Percentiles rank a stretch among this genome's conserved stretches.
Evolutionary conservation across 805 yeast species (phyloP).

Genomic region (Middelhovenomyces tepae): DNA sequence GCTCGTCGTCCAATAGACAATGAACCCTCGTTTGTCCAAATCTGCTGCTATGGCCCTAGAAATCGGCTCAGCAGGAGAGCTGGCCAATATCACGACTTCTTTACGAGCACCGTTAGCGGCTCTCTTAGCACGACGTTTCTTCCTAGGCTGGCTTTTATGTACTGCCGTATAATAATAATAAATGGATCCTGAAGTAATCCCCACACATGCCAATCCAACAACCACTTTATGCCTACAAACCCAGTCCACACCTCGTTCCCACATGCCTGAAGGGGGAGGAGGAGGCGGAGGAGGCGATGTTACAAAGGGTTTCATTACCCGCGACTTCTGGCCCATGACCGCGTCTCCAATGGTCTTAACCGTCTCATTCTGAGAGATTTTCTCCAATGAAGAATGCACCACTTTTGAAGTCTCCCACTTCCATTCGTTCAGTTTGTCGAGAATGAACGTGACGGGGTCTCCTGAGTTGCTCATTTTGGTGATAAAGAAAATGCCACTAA

Average conservation of each 20-base stretch:
- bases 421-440: slow-evolving; percentile 13
- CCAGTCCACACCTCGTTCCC: no score
- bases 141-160: slow-evolving; percentile 3
- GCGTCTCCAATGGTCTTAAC: slow-evolving; percentile 7
- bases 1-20: slow-evolving; percentile 68
- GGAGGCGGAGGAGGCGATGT: no score
- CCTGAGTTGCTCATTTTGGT: no score
- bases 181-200: neutral
- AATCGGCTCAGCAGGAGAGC: slow-evolving; percentile 68
- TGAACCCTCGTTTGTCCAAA: slow-evolving; percentile 69
- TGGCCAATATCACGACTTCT: slow-evolving; percentile 67
- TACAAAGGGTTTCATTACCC: no score
- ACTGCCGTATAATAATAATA: neutral
- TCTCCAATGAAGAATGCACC: slow-evolving; percentile 9
- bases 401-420: slow-evolving; percentile 13
- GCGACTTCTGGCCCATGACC: no score
- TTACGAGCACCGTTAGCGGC: slow-evolving; percentile 62
- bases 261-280: no score
- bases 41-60: slow-evolving; percentile 64
- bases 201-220: neutral
- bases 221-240: slow-evolving; percentile 1
- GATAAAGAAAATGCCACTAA: no score
- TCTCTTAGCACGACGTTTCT: slow-evolving; percentile 48
- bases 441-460: slow-evolving; percentile 16
- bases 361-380: slow-evolving; percentile 6